phyloP scores from a whole-genome alignment of 768 basidiomycete species.

The Xanthoconium stramineum region DNA sequence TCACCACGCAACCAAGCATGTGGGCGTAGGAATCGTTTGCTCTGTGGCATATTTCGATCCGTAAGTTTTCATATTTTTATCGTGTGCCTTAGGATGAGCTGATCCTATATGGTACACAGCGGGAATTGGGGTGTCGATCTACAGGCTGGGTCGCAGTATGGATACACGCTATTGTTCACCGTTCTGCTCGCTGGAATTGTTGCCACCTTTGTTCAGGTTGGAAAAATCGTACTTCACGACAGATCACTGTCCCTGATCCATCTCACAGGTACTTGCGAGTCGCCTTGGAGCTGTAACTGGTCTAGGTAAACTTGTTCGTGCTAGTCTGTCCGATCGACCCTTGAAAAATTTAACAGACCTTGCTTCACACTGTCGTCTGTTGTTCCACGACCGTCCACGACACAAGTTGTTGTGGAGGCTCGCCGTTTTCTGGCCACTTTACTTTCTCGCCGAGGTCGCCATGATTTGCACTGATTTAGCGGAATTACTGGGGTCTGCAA shows the following conservation, averaged over 20 bases:
- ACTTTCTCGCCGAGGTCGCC: slow-evolving; percentile 61
- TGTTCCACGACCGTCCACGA: slow-evolving; percentile 62
- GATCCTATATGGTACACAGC: slow-evolving; percentile 34
- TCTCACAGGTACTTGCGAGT: slow-evolving; percentile 63
- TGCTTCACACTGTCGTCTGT: slow-evolving; percentile 60
- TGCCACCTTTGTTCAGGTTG: slow-evolving; percentile 77
- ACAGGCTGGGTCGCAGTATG: slow-evolving; percentile 80
- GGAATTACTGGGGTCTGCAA: slow-evolving; percentile 79
- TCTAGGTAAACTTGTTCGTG: slow-evolving; percentile 47
- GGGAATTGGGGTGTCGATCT: slow-evolving; percentile 92
- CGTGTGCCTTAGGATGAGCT: not conserved
- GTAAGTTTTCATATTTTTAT: slow-evolving; percentile 40
- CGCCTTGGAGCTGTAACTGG: slow-evolving; percentile 82
- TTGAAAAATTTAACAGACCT: slow-evolving; percentile 41
- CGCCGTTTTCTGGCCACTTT: slow-evolving; percentile 63
- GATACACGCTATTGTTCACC: slow-evolving; percentile 83
- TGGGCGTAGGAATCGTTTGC: slow-evolving; percentile 83
- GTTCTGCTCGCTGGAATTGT: slow-evolving; percentile 81
- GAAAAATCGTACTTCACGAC: not conserved
- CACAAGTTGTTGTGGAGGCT: slow-evolving; percentile 56
- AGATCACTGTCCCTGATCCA: not conserved
- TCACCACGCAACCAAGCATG: slow-evolving; percentile 60
- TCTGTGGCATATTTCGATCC: slow-evolving; percentile 89
- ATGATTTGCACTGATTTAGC: slow-evolving; percentile 79
- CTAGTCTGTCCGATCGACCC: not conserved